Percentiles rank a stretch among this genome's conserved stretches.
Evolutionary conservation across 352 stramenopile species (phyloP).

Genomic region (Globisporangium radiosum): DNA sequence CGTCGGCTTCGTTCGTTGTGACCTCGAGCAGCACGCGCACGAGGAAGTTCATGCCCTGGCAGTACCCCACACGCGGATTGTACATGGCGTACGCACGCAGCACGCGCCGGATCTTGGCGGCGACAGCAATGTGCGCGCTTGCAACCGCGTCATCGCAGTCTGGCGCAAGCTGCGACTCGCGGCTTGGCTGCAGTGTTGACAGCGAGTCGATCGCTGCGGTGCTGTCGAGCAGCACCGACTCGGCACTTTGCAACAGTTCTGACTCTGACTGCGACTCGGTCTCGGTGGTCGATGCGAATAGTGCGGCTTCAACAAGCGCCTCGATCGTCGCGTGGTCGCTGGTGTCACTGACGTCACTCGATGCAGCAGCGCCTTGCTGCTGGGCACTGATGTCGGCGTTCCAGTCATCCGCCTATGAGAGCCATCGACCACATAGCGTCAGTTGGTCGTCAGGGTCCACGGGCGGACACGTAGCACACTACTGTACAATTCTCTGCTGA

Average conservation of each 20-base stretch:
- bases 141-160: not conserved
- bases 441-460: too few relatives aligned
- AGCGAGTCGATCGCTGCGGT: not conserved
- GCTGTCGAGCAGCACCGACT: not conserved
- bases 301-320: constrained; percentile 3
- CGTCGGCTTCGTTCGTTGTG: constrained; percentile 54
- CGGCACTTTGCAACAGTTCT: too few relatives aligned
- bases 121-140: constrained; percentile 10
- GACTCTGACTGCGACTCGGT: not conserved
- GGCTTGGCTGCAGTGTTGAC: not conserved
- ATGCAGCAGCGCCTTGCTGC: not conserved
- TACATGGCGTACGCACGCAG: constrained; percentile 76
- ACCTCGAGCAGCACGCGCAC: constrained; percentile 67
- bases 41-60: constrained; percentile 86
- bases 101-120: constrained; percentile 71
- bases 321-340: constrained; percentile 8
- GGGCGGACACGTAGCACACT: too few relatives aligned
- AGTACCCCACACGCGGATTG: constrained; percentile 79
- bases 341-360: not conserved
- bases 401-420: constrained; percentile 12
- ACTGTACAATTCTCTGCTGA: too few relatives aligned
- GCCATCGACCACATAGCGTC: not conserved
- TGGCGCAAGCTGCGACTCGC: too few relatives aligned
- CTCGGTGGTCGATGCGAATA: not conserved
- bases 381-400: not conserved